Evolutionary conservation across 2,329 filamentous ascomycete species (phyloP), one percentile per base, ranked within the genome.

Genomic region (Coniosporium tulheliwenetii): DNA sequence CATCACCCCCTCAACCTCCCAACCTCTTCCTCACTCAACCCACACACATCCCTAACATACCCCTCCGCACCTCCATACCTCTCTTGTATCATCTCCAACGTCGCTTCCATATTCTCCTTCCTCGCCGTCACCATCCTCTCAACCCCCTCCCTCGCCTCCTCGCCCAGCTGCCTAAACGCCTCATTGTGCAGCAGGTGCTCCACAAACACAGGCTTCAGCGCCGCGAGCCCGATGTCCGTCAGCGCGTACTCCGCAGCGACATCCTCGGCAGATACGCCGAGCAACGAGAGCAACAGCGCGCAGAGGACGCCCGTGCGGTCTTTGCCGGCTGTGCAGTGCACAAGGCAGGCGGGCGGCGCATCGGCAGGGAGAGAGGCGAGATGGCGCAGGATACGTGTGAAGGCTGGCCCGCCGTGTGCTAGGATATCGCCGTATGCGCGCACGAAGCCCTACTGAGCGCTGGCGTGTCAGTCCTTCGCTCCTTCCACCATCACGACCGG

Each of bases 241-340:
- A 84, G 62, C 12, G 69, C 63, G 54, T 86, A 87, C 55, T 87
- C 82, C 8, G 69, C 58, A 0, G 77, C 79, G n/a, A 83, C 68
- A 3, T 59, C 54, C 30, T 71, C 63, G 46, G 76, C 68, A 1
- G 66, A 57, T 0, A 83, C 75, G 3, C 77, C 76, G 8, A 75
- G 75, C 26, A 85, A 64, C 19, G 70, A 61, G 33, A 85, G 64
- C 8, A 86, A 54, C 34, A 87, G 50, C 2, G 79, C 81, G 38
- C 75, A 72, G 36, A 85, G 60, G 4, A 86, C 69, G 2, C 82
- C 82, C 0, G 82, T 86, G 36, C 82, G 69, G 55, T 87, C 82
- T 58, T 87, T 87, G 10, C 82, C 82, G 0, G 79, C 80, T 0
- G 80, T 82, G 57, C 82, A 86, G 52, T 87, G 81, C 7, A 85